A percentile compares a stretch with the other conserved stretches of the same genome.
Evolutionary conservation across 768 basidiomycete species (phyloP).

Genomic region (Trametes punicea): DNA sequence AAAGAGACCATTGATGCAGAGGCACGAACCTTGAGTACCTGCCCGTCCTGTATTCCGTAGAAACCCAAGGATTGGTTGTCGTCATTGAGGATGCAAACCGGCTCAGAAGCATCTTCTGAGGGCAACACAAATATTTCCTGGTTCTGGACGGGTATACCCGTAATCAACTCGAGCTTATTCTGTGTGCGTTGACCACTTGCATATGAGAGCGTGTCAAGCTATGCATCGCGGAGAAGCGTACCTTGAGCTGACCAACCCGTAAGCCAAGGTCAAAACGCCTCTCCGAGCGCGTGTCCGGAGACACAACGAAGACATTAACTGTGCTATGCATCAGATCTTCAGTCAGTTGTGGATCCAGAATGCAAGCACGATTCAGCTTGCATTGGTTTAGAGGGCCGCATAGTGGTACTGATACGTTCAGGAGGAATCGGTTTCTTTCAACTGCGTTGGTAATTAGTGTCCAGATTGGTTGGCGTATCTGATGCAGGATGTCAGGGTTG

Average conservation of each 20-base stretch:
- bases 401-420: background rate
- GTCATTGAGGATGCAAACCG: slow-evolving; percentile 58
- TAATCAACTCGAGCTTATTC: slow-evolving; percentile 80
- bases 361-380: slow-evolving; percentile 10
- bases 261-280: slow-evolving; percentile 75
- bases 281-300: slow-evolving; percentile 89
- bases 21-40: slow-evolving; percentile 70
- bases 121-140: slow-evolving; percentile 67
- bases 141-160: slow-evolving; percentile 78
- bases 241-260: slow-evolving; percentile 82
- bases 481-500: too few species aligned
- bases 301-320: slow-evolving; percentile 74
- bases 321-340: slow-evolving; percentile 37
- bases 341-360: background rate
- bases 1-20: background rate
- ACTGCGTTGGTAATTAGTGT: too few species aligned
- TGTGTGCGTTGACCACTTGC: slow-evolving; percentile 1
- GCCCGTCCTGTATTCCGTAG: slow-evolving; percentile 73
- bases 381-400: slow-evolving; percentile 24
- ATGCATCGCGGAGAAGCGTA: slow-evolving; percentile 27
- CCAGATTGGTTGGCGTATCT: too few species aligned
- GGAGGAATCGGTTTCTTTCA: background rate
- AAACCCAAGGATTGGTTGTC: slow-evolving; percentile 66
- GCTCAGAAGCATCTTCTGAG: slow-evolving; percentile 48
- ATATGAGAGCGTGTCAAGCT: background rate